Evolutionary conservation across 2,329 filamentous ascomycete genomes (phyloP), one percentile per base, ranked within the genome.

Genomic region (Arachnomyces sp.): DNA sequence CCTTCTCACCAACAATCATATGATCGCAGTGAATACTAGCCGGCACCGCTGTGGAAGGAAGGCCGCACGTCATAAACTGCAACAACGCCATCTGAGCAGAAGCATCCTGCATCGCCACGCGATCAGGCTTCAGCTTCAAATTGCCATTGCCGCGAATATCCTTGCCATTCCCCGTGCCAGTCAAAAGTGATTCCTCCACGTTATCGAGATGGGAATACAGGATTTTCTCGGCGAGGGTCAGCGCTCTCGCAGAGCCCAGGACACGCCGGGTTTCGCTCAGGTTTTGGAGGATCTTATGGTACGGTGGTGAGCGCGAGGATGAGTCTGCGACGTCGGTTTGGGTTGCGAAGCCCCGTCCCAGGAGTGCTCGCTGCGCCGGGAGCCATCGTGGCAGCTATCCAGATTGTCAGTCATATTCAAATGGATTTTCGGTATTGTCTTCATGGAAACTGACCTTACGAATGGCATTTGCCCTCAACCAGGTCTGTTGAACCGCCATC

Each of bases 11-110:
- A 21, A 96, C 90, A 67, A 98, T 96, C 80, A 98, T 82, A 65
- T 98, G 92, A 69, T 98, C 92, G 67, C 92, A 98, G 71, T 98
- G 92, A 53, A 96, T 95, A 63, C 89, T 95, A 36, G 92, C 90
- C 8, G 92, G 92, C 36, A 98, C 90, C 7, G 89, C 89, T 2
- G 92, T 95, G 44, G 80, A 80, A 18, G 84, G 84, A 39, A 98
- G 75, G 40, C 87, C 86, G 65, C 92, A 98, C 18, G 86, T 86
- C 90, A 98, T 98, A 74, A 98, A 98, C 67, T 98, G 92, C 53
- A 98, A 71, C 49, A 98, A 72, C 2, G 92, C 92, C 92, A 98
- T 98, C 70, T 98, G 92, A 4, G 92, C 92, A 21, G 87, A 95
- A 11, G 92, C 92, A 71, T 98, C 92, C 68, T 98, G 92, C 92